Percentiles rank a stretch among this genome's conserved stretches.
Conservation (phyloP, 2,329 filamentous ascomycete species). For the Akanthomyces lecanii region DNA sequence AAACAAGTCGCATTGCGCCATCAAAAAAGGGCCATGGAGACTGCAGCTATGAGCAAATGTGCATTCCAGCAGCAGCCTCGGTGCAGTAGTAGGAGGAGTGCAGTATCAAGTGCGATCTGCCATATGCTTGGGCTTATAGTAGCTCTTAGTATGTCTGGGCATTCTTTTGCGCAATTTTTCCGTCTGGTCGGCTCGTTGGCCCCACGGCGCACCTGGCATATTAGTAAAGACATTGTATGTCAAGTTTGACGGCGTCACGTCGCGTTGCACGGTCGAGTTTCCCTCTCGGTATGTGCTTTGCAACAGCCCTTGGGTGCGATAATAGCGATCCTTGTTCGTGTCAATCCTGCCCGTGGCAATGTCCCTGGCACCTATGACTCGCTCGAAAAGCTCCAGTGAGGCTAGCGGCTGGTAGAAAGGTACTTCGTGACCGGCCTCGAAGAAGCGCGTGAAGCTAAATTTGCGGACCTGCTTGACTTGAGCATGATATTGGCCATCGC, state of each 20-base stretch:
- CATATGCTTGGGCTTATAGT: too few species aligned
- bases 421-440: conserved; percentile 60
- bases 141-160: too few species aligned
- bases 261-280: not conserved
- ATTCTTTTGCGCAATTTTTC: too few species aligned
- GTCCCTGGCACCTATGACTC: conserved; percentile 51
- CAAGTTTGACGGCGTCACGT: not conserved
- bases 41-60: too few species aligned
- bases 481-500: conserved; percentile 45
- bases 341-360: conserved; percentile 50
- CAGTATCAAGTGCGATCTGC: too few species aligned
- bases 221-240: not conserved
- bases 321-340: conserved; percentile 30
- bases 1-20: too few species aligned
- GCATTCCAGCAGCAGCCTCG: too few species aligned
- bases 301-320: not conserved
- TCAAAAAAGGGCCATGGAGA: too few species aligned
- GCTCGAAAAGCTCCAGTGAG: conserved; percentile 53
- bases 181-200: too few species aligned
- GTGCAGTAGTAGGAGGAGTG: too few species aligned
- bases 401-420: conserved; percentile 56
- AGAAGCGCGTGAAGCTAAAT: conserved; percentile 61
- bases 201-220: not conserved
- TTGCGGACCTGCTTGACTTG: conserved; percentile 69
- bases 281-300: not conserved